Evolutionary conservation across 2,329 filamentous ascomycete genomes (phyloP).

Genomic region (Penicillium brasilianum): DNA sequence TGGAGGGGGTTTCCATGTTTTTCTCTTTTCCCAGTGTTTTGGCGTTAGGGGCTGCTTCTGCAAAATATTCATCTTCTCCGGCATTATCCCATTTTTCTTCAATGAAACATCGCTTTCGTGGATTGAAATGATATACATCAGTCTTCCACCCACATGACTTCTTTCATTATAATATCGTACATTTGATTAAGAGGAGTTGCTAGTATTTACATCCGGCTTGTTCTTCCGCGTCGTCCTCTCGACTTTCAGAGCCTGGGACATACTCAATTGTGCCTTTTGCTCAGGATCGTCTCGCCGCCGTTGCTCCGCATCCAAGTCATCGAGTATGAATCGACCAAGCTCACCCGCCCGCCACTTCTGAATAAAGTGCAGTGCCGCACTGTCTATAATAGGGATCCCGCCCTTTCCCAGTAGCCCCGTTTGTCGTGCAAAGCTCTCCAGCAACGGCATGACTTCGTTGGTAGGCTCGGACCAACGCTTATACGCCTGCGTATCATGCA

Average conservation of each 20-base stretch:
- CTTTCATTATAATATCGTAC: constrained; percentile 31
- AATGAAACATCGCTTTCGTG: constrained; percentile 11
- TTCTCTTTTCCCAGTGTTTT: constrained; percentile 16
- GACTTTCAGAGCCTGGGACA: constrained; percentile 50
- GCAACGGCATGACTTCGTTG: constrained; percentile 77
- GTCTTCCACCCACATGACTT: constrained; percentile 10
- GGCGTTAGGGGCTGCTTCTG: constrained; percentile 34
- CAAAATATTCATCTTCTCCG: constrained; percentile 21
- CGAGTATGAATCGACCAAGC: constrained; percentile 77
- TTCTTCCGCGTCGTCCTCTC: constrained; percentile 42
- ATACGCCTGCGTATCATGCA: constrained; percentile 67
- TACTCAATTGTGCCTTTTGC: constrained; percentile 44
- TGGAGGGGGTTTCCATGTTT: constrained; percentile 16
- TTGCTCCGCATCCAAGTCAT: constrained; percentile 69
- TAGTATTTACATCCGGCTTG: constrained; percentile 29
- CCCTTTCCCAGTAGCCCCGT: constrained; percentile 78
- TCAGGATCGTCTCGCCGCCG: constrained; percentile 54
- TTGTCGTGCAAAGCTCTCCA: constrained; percentile 71
- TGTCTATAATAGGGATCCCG: constrained; percentile 71
- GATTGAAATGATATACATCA: constrained; percentile 14
- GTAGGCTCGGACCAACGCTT: constrained; percentile 70
- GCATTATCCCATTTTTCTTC: constrained; percentile 9
- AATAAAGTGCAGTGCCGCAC: constrained; percentile 78
- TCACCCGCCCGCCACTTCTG: constrained; percentile 80
- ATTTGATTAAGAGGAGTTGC: constrained; percentile 27